phyloP scores from a whole-genome alignment of 441 rosid genomes.

The Jatropha podagrica region DNA sequence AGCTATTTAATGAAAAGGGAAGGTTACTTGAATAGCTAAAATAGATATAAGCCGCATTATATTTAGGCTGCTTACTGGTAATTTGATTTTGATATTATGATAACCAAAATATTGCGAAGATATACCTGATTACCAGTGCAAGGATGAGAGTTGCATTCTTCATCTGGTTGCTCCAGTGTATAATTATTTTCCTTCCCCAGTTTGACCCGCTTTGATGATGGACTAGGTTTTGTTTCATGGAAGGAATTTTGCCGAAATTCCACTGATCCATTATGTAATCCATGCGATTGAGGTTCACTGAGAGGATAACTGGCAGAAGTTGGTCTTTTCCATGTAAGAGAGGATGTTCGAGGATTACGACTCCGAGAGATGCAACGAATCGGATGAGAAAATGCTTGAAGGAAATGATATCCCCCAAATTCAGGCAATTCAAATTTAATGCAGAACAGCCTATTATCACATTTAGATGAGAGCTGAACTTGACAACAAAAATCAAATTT shows the following conservation, averaged over 20 bases:
- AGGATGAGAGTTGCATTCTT: constrained; percentile 47
- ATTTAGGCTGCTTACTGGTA: not conserved
- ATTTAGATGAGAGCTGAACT: constrained; percentile 70
- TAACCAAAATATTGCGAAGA: not conserved
- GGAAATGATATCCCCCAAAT: constrained; percentile 52
- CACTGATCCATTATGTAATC: constrained; percentile 33
- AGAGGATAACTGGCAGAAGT: constrained; percentile 32
- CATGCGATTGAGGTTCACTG: constrained; percentile 41
- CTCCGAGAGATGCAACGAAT: constrained; percentile 64
- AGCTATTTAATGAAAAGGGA: not conserved
- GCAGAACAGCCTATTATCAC: constrained; percentile 64
- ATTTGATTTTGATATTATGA: not conserved
- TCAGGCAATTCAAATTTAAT: constrained; percentile 52
- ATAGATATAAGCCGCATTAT: not conserved
- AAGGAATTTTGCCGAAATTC: constrained; percentile 40
- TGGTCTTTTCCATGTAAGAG: constrained; percentile 50
- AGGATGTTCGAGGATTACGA: constrained; percentile 42
- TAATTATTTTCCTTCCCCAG: constrained; percentile 41
- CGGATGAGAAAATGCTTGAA: constrained; percentile 54
- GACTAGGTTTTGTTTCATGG: constrained; percentile 47
- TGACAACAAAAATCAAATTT: constrained; percentile 1
- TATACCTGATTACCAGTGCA: constrained; percentile 43
- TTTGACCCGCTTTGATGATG: constrained; percentile 58
- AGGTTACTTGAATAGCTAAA: not conserved
- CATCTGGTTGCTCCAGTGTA: constrained; percentile 40